phyloP scores from a whole-genome alignment of 2,329 filamentous ascomycete species.

The Dactylonectria macrodidyma region DNA sequence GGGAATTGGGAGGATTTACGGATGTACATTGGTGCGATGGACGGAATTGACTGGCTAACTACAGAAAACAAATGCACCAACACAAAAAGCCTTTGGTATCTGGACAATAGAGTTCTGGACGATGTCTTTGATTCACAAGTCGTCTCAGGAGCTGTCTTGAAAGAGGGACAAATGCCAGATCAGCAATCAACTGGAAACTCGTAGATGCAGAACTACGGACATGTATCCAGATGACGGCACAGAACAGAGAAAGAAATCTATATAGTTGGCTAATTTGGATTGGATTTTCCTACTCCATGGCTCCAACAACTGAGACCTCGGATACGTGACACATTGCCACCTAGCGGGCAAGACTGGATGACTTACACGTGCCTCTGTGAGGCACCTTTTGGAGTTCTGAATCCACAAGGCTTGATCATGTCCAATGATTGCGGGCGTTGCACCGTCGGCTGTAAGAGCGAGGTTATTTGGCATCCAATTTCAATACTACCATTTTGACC shows the following conservation, averaged over 20 bases:
- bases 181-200: slow-evolving; percentile 34
- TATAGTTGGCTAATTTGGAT: slow-evolving; percentile 35
- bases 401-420: not conserved
- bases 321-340: not conserved
- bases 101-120: slow-evolving; percentile 41
- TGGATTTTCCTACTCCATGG: slow-evolving; percentile 15
- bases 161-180: slow-evolving; percentile 27
- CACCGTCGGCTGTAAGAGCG: slow-evolving; percentile 1
- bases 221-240: slow-evolving; percentile 40
- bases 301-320: not conserved
- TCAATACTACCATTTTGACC: not conserved
- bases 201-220: slow-evolving; percentile 42
- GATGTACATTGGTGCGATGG: slow-evolving; percentile 36
- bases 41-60: slow-evolving; percentile 23
- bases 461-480: not conserved
- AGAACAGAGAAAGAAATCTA: slow-evolving; percentile 28
- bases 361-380: not conserved
- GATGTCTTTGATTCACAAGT: slow-evolving; percentile 35
- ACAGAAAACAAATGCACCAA: slow-evolving; percentile 24
- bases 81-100: slow-evolving; percentile 23
- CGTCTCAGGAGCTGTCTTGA: slow-evolving; percentile 40
- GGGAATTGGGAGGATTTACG: slow-evolving; percentile 30
- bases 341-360: not conserved
- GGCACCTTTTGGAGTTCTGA: not conserved
- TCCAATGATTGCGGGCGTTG: not conserved